phyloP scores from a whole-genome alignment of 148 eudicot species.

The Rhododendron ovatum region DNA sequence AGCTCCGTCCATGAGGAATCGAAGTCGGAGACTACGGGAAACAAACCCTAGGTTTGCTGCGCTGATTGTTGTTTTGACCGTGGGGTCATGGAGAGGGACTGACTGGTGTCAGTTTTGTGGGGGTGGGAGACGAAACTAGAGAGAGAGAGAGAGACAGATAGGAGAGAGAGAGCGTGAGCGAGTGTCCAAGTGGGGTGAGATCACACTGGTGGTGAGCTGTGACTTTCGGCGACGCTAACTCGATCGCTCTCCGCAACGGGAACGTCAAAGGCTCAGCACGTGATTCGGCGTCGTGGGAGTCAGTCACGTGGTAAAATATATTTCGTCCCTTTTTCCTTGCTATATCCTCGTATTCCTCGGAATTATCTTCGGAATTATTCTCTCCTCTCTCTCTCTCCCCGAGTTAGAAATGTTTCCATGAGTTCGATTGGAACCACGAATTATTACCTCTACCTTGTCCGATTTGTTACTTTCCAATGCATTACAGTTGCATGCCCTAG shows the following conservation, averaged over 20 bases:
- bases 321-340: not conserved
- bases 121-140: slow-evolving; percentile 16
- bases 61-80: slow-evolving; percentile 8
- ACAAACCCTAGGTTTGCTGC: slow-evolving; percentile 37
- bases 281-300: not conserved
- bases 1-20: slow-evolving; percentile 20
- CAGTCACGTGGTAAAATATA: not conserved
- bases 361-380: too few species aligned
- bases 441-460: not conserved
- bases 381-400: too few species aligned
- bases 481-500: not conserved
- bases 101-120: slow-evolving; percentile 27
- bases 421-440: not conserved
- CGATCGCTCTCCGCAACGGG: not conserved
- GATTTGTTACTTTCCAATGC: not conserved
- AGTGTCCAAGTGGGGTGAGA: not conserved
- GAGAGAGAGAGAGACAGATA: not conserved
- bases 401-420: too few species aligned
- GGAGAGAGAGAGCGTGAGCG: not conserved
- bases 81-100: slow-evolving; percentile 26
- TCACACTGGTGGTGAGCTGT: not conserved
- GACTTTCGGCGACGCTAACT: not conserved
- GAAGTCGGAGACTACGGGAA: not conserved
- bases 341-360: too few species aligned
- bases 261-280: not conserved